Conservation (phyloP, 164 flowering plant genomes). For the Stephania cephalantha region DNA sequence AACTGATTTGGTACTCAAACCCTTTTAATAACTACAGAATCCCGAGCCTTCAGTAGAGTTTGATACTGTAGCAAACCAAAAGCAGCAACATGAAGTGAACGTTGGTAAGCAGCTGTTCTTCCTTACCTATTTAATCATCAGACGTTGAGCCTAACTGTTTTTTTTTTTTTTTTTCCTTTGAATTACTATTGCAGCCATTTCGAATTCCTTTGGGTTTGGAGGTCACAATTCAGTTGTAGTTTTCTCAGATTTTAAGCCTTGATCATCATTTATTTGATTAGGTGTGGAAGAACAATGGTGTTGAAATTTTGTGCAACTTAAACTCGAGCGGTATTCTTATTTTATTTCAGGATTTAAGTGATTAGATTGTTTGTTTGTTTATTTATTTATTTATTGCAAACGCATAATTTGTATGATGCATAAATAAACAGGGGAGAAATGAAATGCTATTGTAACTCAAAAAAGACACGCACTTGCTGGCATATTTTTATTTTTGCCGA, state of each 20-base stretch:
- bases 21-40: slow-evolving; percentile 40
- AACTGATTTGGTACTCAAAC: not conserved
- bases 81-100: slow-evolving; percentile 86
- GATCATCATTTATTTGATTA: slow-evolving; percentile 9
- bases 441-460: no score
- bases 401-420: no score
- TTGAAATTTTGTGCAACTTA: slow-evolving; percentile 1
- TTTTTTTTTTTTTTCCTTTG: not conserved
- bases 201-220: slow-evolving; percentile 91
- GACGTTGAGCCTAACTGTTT: not conserved
- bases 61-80: slow-evolving; percentile 73
- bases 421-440: no score
- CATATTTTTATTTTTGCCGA: no score
- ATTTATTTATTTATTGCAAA: no score
- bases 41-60: slow-evolving; percentile 85
- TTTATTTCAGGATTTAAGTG: not conserved
- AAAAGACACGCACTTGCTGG: no score
- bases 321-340: not conserved
- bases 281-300: slow-evolving; percentile 4
- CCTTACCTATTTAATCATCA: not conserved
- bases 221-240: slow-evolving; percentile 93
- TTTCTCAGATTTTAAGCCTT: slow-evolving; percentile 77
- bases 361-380: no score
- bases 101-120: slow-evolving; percentile 53
- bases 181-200: slow-evolving; percentile 50